These are phyloP conservation scores for Hypoxylon sp. DNA, from an alignment of 2,329 filamentous ascomycete species.

Conservation along the genomic window DNA sequence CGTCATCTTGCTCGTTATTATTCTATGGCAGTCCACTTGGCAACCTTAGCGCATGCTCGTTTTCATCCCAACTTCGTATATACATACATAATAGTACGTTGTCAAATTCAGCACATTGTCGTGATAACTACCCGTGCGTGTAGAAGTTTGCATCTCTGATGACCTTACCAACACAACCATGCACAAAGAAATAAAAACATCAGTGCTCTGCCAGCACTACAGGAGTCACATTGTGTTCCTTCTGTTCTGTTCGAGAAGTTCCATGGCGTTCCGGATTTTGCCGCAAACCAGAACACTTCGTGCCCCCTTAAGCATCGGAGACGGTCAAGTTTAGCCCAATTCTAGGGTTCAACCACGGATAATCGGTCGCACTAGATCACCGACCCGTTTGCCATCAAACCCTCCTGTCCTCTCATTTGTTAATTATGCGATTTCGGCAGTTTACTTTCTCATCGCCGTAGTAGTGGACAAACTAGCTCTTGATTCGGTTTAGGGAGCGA, in stretches of 20 bases:
- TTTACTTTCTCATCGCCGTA: slow-evolving; percentile 13
- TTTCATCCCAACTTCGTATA: too few relatives aligned
- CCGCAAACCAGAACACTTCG: slow-evolving; percentile 9
- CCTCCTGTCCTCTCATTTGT: slow-evolving; percentile 3
- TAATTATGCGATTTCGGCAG: slow-evolving; percentile 20
- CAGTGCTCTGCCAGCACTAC: not conserved
- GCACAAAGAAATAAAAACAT: slow-evolving; percentile 3
- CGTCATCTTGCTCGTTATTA: slow-evolving; percentile 1
- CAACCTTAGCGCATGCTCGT: not conserved
- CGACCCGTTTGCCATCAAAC: slow-evolving; percentile 9
- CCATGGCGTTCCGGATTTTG: slow-evolving; percentile 18
- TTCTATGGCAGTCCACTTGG: slow-evolving; percentile 17
- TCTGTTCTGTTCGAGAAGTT: slow-evolving; percentile 16
- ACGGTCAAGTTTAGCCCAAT: not conserved
- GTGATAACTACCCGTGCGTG: slow-evolving; percentile 5
- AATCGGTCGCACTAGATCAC: slow-evolving; percentile 16
- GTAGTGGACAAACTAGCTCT: slow-evolving; percentile 7
- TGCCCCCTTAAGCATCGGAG: not conserved
- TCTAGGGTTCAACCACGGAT: slow-evolving; percentile 9
- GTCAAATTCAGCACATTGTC: slow-evolving; percentile 2
- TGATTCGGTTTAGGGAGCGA: slow-evolving; percentile 15
- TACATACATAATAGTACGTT: too few relatives aligned
- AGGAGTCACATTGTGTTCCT: not conserved
- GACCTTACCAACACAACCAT: slow-evolving; percentile 4
- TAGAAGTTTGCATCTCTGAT: slow-evolving; percentile 3